Evolutionary conservation across 106 monocot genomes (phyloP), one percentile per base, ranked within the genome.

Genomic region (Apostasia ramifera): DNA sequence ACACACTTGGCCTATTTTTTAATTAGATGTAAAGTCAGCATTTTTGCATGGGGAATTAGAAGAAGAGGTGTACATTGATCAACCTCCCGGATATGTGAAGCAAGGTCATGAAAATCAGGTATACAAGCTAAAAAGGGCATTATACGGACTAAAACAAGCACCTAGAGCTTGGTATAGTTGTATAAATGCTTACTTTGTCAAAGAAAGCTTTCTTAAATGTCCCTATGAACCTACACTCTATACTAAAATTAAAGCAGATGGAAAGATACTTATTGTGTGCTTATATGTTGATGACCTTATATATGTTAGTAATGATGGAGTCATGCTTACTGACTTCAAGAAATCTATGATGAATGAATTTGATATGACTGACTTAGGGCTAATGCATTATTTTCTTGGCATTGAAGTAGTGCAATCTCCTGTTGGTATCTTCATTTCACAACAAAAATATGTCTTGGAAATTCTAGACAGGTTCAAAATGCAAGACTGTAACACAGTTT

Each of bases 271-370:
- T 12, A 55, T 12, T 55, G 50, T 50, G 6, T 72, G 61, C 37
- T 63, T 73, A 53, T 53, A 73, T 63, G 73, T 73, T 15, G 63
- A 73, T 73, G 73, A 73, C 41, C 39, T 73, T 2, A 73, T 73
- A 49, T 73, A 41, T 55, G 53, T 53, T 72, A 51, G 56, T 63
- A 63, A 73, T 53, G 51, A 73, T 73, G 63, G 63, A 51, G 42
- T n/a, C 61, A 73, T 73, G 73, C 12, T 62, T 73, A 40, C 63
- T 2, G 38, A 55, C 1, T 69, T 69, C 41, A 63, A 73, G 15
- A 50, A 8, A 50, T 50, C 50, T 50, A 55, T 55, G 55, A 55
- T 55, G 2, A 5, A 8, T 55, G 12, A 67, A 52, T 67, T 67
- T 67, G 67, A 67, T 8, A 67, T 51, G 67, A 37, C 67, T 67